Evolutionary conservation across 2,329 filamentous ascomycete genomes (phyloP).

Genomic region (Alternaria conjuncta): DNA sequence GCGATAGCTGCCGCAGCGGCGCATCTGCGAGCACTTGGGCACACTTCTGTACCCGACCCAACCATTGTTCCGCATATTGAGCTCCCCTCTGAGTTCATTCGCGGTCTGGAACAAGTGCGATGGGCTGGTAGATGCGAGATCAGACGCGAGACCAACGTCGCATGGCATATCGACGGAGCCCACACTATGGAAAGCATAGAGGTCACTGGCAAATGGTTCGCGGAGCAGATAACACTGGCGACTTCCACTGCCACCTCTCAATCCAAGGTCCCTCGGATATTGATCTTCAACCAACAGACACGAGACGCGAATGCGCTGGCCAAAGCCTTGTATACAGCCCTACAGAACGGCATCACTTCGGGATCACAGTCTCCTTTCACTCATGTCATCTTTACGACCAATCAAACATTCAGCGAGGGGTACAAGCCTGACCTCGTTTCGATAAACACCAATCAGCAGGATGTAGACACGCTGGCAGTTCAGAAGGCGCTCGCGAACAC

Average conservation of each 20-base stretch:
- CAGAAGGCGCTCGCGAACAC: conserved; percentile 70
- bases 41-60: conserved; percentile 49
- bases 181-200: conserved; percentile 86
- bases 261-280: conserved; percentile 55
- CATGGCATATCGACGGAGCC: conserved; percentile 86
- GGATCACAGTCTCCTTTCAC: conserved; percentile 62
- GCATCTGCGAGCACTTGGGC: conserved; percentile 60
- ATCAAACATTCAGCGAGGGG: conserved; percentile 70
- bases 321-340: conserved; percentile 64
- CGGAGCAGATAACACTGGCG: conserved; percentile 48
- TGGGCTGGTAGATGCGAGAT: conserved; percentile 81
- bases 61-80: conserved; percentile 37
- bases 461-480: conserved; percentile 66
- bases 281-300: conserved; percentile 94
- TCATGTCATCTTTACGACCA: conserved; percentile 81
- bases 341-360: conserved; percentile 48
- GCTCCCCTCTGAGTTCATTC: conserved; percentile 67
- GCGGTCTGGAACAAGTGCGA: conserved; percentile 70
- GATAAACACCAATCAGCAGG: conserved; percentile 64
- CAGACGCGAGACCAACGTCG: conserved; percentile 60
- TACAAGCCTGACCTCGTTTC: conserved; percentile 69
- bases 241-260: conserved; percentile 36
- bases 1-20: conserved; percentile 65
- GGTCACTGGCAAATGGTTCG: conserved; percentile 80
- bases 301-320: conserved; percentile 75